phyloP scores from a whole-genome alignment of 106 monocot species.

The Dendrobium huoshanense region DNA sequence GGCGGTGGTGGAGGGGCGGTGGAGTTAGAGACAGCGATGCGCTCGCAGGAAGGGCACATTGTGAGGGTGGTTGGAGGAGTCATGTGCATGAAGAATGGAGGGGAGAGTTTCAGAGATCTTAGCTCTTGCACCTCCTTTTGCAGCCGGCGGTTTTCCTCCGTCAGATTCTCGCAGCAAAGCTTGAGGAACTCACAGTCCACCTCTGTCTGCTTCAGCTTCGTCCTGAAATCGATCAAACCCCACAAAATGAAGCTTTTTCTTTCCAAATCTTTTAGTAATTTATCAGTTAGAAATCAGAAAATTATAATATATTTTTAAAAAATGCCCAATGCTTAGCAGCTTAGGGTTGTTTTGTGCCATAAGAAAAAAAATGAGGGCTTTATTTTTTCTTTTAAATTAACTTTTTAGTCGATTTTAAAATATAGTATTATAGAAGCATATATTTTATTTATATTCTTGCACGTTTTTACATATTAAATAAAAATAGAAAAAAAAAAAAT shows the following conservation, averaged over 20 bases:
- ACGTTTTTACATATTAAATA: not conserved
- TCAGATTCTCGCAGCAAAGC: constrained; percentile 87
- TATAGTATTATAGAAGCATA: not conserved
- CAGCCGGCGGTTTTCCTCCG: constrained; percentile 78
- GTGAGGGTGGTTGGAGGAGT: constrained; percentile 92
- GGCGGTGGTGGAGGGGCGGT: constrained; percentile 2
- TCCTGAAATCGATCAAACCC: constrained; percentile 31
- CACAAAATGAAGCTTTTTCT: not conserved
- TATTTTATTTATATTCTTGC: too few relatives aligned
- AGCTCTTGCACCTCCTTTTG: constrained; percentile 96
- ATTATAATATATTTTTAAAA: too few relatives aligned
- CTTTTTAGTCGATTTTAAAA: not conserved
- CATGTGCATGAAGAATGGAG: constrained; percentile 84
- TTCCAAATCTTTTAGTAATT: not conserved
- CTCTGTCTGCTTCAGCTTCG: constrained; percentile 96
- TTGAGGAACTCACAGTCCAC: constrained; percentile 90
- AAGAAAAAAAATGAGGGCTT: too few relatives aligned
- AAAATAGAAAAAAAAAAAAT: not conserved
- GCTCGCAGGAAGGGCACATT: constrained; percentile 97
- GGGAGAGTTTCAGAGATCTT: constrained; percentile 73
- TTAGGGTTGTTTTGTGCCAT: too few relatives aligned
- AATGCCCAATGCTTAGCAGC: too few relatives aligned
- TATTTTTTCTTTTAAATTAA: too few relatives aligned
- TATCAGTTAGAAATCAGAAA: too few relatives aligned
- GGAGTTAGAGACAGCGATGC: constrained; percentile 25